Evolutionary conservation across 768 basidiomycete species (phyloP).

Genomic region (Leccinellum luteum): DNA sequence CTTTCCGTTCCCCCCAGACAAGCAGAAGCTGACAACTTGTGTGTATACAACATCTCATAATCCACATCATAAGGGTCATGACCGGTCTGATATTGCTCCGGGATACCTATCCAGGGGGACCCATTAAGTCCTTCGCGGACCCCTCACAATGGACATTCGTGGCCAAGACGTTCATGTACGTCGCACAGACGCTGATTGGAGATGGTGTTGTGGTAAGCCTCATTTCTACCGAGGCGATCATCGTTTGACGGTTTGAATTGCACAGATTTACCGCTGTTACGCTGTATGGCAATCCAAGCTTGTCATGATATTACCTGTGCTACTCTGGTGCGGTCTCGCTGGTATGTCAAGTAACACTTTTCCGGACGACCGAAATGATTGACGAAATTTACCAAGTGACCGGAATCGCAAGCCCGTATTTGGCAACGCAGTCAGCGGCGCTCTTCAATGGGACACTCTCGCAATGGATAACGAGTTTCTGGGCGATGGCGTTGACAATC

Average conservation of each 20-base stretch:
- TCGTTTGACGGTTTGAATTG: neutral
- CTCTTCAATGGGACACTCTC: neutral
- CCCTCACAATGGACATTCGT: neutral
- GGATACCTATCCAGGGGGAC: neutral
- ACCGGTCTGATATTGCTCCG: neutral
- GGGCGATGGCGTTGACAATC: slow-evolving; percentile 1
- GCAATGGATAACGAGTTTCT: slow-evolving; percentile 1
- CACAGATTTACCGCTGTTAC: neutral
- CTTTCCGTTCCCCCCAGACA: neutral
- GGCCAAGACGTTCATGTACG: neutral
- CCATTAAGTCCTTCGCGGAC: neutral
- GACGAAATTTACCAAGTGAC: slow-evolving; percentile 6
- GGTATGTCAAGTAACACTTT: neutral
- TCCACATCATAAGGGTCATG: neutral
- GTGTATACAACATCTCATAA: neutral
- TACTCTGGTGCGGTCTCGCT: neutral
- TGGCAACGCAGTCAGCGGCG: slow-evolving; percentile 1
- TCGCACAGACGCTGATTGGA: neutral
- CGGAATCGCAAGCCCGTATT: slow-evolving; percentile 14
- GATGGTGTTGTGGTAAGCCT: neutral
- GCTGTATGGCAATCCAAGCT: neutral
- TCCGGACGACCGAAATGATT: neutral
- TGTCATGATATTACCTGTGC: neutral
- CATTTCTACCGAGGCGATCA: too few species aligned
- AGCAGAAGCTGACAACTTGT: too few species aligned